Percentiles rank a stretch among this genome's conserved stretches.
These are phyloP conservation scores for Plantago major DNA, from an alignment of 257 asterid species.

Conservation along the genomic window DNA sequence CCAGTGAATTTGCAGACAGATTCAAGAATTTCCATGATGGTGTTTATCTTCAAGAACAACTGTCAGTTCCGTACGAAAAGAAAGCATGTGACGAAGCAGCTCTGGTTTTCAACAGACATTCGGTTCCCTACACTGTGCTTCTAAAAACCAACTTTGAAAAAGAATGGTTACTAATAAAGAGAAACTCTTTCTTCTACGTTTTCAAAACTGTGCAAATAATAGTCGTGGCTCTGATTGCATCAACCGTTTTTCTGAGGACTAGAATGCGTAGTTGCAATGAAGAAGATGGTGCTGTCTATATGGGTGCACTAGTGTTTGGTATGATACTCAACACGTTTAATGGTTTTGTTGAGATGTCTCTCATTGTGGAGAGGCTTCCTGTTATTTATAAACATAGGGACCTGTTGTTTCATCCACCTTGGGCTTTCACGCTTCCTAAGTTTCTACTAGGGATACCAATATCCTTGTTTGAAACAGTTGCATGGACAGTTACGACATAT, in stretches of 20 bases:
- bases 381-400: slow-evolving; percentile 69
- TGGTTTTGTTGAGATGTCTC: slow-evolving; percentile 56
- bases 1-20: slow-evolving; percentile 40
- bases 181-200: slow-evolving; percentile 58
- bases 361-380: slow-evolving; percentile 65
- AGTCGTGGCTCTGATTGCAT: slow-evolving; percentile 50
- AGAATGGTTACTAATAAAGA: slow-evolving; percentile 69
- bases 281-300: slow-evolving; percentile 40
- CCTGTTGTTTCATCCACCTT: slow-evolving; percentile 65
- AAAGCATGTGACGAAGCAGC: slow-evolving; percentile 47
- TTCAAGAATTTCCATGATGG: slow-evolving; percentile 57
- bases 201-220: slow-evolving; percentile 64
- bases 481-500: slow-evolving; percentile 51
- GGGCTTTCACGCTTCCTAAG: slow-evolving; percentile 61
- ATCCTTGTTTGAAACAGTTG: slow-evolving; percentile 49
- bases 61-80: slow-evolving; percentile 46
- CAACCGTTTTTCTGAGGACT: slow-evolving; percentile 65
- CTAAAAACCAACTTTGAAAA: slow-evolving; percentile 52
- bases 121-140: slow-evolving; percentile 47
- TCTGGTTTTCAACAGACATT: slow-evolving; percentile 40
- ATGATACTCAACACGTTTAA: slow-evolving; percentile 58
- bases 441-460: slow-evolving; percentile 58
- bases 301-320: slow-evolving; percentile 59
- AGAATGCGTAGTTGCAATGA: slow-evolving; percentile 33
- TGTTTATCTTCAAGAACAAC: slow-evolving; percentile 34